Percentiles rank a stretch among this genome's conserved stretches.
These are phyloP conservation scores for Brettanomyces naardenensis DNA, from an alignment of 805 yeast genomes.

Conservation along the genomic window DNA sequence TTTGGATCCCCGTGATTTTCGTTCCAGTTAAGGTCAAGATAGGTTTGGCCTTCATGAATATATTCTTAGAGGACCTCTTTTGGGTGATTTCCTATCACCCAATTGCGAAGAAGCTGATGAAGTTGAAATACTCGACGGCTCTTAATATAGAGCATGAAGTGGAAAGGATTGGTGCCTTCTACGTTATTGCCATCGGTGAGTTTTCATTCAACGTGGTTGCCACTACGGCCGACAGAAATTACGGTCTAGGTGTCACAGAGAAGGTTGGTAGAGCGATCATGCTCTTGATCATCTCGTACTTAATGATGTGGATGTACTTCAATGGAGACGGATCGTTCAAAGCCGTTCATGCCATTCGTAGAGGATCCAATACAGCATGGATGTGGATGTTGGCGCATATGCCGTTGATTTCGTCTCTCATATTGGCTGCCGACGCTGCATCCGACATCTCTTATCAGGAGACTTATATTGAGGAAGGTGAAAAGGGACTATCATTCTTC, in stretches of 20 bases:
- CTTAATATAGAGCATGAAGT: conserved; percentile 61
- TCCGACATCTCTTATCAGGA: conserved; percentile 35
- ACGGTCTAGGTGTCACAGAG: conserved; percentile 34
- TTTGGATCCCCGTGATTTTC: conserved; percentile 49
- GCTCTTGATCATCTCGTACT: conserved; percentile 39
- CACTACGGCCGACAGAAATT: conserved; percentile 29
- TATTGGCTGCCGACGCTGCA: conserved; percentile 53
- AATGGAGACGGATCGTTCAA: conserved; percentile 41
- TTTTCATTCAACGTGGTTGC: conserved; percentile 48
- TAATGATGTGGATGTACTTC: conserved; percentile 45
- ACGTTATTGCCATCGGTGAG: conserved; percentile 59
- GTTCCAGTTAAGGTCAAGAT: conserved; percentile 37
- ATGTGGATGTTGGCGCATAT: conserved; percentile 40
- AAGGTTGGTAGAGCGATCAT: conserved; percentile 42
- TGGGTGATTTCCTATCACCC: conserved; percentile 41
- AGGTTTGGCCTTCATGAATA: conserved; percentile 33
- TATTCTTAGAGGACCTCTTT: conserved; percentile 33
- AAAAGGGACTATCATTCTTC: conserved; percentile 37
- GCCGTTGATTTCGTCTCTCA: conserved; percentile 42
- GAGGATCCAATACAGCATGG: conserved; percentile 37
- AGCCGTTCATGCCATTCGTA: conserved; percentile 49
- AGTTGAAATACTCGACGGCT: conserved; percentile 46
- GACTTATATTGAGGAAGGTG: conserved; percentile 21
- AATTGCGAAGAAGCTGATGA: conserved; percentile 32
- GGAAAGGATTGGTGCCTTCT: conserved; percentile 51